A percentile compares a stretch with the other conserved stretches of the same genome.
phyloP scores from a whole-genome alignment of 2,329 filamentous ascomycete species.

The Verruconis gallopava region DNA sequence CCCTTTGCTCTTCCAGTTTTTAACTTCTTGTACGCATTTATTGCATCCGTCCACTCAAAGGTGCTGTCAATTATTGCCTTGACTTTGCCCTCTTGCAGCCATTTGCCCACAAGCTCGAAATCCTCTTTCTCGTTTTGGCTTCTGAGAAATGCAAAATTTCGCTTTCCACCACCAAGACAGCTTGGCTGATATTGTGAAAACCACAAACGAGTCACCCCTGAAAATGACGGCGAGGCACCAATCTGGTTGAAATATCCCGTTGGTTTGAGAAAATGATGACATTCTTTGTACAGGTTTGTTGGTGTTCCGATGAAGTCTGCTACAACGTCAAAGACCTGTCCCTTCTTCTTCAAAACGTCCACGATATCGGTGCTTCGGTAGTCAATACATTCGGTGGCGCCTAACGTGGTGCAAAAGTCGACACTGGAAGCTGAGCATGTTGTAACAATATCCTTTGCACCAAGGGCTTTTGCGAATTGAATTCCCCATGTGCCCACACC shows the following conservation, averaged over 20 bases:
- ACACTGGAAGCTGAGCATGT: conserved; percentile 47
- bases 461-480: conserved; percentile 49
- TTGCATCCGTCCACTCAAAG: conserved; percentile 43
- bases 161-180: conserved; percentile 39
- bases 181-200: conserved; percentile 29
- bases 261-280: conserved; percentile 37
- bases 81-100: conserved; percentile 47
- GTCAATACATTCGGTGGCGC: conserved; percentile 51
- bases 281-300: conserved; percentile 38
- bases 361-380: conserved; percentile 39
- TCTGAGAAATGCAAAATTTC: conserved; percentile 28
- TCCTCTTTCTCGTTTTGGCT: conserved; percentile 30
- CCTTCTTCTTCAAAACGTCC: conserved; percentile 33
- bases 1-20: conserved; percentile 25
- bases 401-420: conserved; percentile 43
- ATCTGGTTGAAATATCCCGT: conserved; percentile 35
- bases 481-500: conserved; percentile 48
- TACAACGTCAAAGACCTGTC: conserved; percentile 38
- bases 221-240: conserved; percentile 2
- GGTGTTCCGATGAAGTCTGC: conserved; percentile 47
- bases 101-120: conserved; percentile 37
- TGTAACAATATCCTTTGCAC: conserved; percentile 42
- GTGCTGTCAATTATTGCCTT: conserved; percentile 42
- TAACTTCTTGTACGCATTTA: conserved; percentile 24
- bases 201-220: conserved; percentile 17